Evolutionary conservation across 2,329 filamentous ascomycete species (phyloP).

Genomic region (Xylogone sp.): DNA sequence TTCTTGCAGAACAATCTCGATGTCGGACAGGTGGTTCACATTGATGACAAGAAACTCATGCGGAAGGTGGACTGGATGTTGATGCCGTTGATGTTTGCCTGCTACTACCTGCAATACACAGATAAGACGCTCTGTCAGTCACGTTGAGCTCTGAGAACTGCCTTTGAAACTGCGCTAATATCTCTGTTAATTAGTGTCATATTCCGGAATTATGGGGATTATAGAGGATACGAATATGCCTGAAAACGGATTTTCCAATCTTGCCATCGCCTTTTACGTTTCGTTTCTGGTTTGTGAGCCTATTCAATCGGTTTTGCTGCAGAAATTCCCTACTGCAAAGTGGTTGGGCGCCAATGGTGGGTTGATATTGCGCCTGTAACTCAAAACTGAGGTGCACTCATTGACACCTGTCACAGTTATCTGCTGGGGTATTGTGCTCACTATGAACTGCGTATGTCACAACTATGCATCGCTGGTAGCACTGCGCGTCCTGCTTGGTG

Average conservation of each 20-base stretch:
- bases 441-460: conserved; percentile 42
- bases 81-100: conserved; percentile 50
- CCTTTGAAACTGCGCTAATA: conserved; percentile 28
- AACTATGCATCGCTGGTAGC: conserved; percentile 45
- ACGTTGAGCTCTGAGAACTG: neutral
- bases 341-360: conserved; percentile 41
- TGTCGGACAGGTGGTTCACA: neutral
- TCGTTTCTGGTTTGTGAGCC: conserved; percentile 33
- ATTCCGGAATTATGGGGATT: conserved; percentile 42
- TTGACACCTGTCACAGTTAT: conserved; percentile 35
- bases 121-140: conserved; percentile 44
- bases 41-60: conserved; percentile 48
- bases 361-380: too few species aligned
- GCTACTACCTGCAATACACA: conserved; percentile 57
- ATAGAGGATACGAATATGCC: conserved; percentile 36
- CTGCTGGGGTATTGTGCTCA: conserved; percentile 32
- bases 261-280: conserved; percentile 44
- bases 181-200: conserved; percentile 42
- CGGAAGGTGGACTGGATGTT: conserved; percentile 58
- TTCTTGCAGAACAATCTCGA: neutral
- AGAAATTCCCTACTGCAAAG: conserved; percentile 47
- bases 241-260: conserved; percentile 43
- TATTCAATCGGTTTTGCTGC: conserved; percentile 42
- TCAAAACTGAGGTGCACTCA: too few species aligned
- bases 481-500: conserved; percentile 45